phyloP scores from a whole-genome alignment of 331 rosid species.

The Erythrophleum ivorense region DNA sequence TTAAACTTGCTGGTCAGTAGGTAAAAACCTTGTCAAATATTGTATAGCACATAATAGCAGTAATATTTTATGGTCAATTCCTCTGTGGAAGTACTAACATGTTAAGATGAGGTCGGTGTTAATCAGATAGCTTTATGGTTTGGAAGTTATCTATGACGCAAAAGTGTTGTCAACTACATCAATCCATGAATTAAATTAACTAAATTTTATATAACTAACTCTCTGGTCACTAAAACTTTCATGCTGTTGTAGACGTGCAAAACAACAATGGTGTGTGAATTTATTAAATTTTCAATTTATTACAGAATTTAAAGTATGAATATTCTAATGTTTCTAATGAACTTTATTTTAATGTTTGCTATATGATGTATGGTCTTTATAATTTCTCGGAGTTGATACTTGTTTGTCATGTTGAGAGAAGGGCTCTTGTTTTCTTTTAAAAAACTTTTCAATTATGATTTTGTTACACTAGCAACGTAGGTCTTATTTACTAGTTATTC shows the following conservation, averaged over 20 bases:
- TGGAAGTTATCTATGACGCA: background rate
- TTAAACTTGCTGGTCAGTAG: background rate
- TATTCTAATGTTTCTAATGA: background rate
- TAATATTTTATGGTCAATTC: background rate
- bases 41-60: background rate
- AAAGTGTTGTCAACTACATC: background rate
- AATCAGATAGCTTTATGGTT: background rate
- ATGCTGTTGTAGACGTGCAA: background rate
- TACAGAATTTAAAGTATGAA: background rate
- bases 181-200: background rate
- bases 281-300: background rate
- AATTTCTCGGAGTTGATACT: background rate
- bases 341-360: background rate
- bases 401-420: background rate
- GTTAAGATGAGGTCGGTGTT: background rate
- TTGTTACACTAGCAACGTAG: background rate
- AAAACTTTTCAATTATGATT: background rate
- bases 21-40: background rate
- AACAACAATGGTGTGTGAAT: background rate
- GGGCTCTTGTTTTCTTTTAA: background rate
- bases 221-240: background rate
- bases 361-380: background rate
- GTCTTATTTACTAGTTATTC: background rate
- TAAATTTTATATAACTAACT: background rate
- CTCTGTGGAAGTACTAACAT: slow-evolving; percentile 3